Percentiles rank a stretch among this genome's conserved stretches.
These are phyloP conservation scores for Lepiota venenata DNA, from an alignment of 768 basidiomycete species.

Conservation along the genomic window DNA sequence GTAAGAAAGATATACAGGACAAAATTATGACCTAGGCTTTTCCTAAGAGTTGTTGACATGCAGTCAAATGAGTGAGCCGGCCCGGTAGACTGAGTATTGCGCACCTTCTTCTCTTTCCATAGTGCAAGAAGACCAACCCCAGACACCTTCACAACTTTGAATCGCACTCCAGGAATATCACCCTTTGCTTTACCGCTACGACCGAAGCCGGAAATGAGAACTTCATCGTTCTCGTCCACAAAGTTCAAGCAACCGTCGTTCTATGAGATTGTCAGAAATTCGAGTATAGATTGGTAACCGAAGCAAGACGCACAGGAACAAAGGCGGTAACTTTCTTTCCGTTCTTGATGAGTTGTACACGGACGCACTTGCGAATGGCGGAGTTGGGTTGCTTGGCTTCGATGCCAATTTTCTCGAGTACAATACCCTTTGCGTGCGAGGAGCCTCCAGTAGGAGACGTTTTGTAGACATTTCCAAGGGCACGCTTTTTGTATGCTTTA, in stretches of 20 bases:
- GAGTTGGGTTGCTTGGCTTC: constrained; percentile 99
- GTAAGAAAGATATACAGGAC: constrained; percentile 15
- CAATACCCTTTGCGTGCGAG: constrained; percentile 99
- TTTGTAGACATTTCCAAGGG: constrained; percentile 99
- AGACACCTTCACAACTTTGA: constrained; percentile 99
- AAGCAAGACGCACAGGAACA: constrained; percentile 74
- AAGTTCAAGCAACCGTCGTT: constrained; percentile 98
- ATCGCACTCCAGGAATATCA: constrained; percentile 99
- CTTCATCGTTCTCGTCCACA: constrained; percentile 99
- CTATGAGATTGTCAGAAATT: constrained; percentile 31
- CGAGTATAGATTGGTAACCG: neutral
- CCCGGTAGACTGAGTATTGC: constrained; percentile 16
- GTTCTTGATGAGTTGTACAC: constrained; percentile 99
- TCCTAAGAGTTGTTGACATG: constrained; percentile 40
- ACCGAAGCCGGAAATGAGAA: constrained; percentile 99
- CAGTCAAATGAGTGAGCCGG: neutral
- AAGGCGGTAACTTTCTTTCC: constrained; percentile 99
- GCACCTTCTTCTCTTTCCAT: constrained; percentile 99
- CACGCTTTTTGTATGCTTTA: constrained; percentile 99
- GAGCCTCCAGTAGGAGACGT: constrained; percentile 99
- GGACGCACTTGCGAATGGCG: constrained; percentile 99
- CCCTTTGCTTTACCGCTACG: constrained; percentile 99
- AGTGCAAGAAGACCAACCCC: constrained; percentile 97
- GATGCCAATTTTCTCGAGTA: constrained; percentile 99
- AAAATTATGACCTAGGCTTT: constrained; percentile 60